These are phyloP conservation scores for Tuber umbilicatum DNA, from an alignment of 495 filamentous ascomycete species.

Conservation along the genomic window DNA sequence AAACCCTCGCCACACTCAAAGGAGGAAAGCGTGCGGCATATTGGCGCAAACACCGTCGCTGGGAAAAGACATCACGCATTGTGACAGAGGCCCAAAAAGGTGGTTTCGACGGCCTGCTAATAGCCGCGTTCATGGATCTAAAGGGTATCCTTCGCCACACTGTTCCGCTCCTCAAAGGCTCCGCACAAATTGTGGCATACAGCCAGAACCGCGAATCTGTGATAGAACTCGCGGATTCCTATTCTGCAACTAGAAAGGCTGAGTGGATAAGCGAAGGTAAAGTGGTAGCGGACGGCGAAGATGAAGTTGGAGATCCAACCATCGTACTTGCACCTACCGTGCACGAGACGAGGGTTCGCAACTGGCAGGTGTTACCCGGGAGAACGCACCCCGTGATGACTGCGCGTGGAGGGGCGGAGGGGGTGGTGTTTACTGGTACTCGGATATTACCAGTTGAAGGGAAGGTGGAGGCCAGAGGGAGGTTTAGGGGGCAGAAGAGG, in stretches of 20 bases:
- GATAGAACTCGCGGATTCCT: slow-evolving; percentile 66
- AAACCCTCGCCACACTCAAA: slow-evolving; percentile 60
- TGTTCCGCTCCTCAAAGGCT: slow-evolving; percentile 74
- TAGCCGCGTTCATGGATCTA: slow-evolving; percentile 73
- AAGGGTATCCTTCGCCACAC: slow-evolving; percentile 63
- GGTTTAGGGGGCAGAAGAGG: slow-evolving; percentile 51
- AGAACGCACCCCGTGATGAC: slow-evolving; percentile 94
- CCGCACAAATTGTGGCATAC: slow-evolving; percentile 78
- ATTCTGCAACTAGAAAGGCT: slow-evolving; percentile 61
- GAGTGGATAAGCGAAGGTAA: slow-evolving; percentile 24
- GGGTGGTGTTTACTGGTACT: slow-evolving; percentile 78
- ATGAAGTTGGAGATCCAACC: slow-evolving; percentile 70
- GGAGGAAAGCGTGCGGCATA: slow-evolving; percentile 69
- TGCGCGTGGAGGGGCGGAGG: slow-evolving; percentile 75
- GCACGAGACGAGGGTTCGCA: slow-evolving; percentile 65
- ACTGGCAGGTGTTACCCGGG: slow-evolving; percentile 87
- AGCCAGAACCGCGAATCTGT: slow-evolving; percentile 71
- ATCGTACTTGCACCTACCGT: slow-evolving; percentile 70
- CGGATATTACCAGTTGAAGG: slow-evolving; percentile 71
- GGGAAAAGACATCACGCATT: slow-evolving; percentile 57
- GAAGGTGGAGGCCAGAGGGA: slow-evolving; percentile 74
- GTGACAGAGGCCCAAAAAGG: slow-evolving; percentile 68
- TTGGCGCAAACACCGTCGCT: slow-evolving; percentile 79
- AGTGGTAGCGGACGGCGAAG: slow-evolving; percentile 46
- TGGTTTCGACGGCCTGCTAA: slow-evolving; percentile 72